Evolutionary conservation across 179 eudicot genomes (phyloP).

Genomic region (Vitellaria paradoxa): DNA sequence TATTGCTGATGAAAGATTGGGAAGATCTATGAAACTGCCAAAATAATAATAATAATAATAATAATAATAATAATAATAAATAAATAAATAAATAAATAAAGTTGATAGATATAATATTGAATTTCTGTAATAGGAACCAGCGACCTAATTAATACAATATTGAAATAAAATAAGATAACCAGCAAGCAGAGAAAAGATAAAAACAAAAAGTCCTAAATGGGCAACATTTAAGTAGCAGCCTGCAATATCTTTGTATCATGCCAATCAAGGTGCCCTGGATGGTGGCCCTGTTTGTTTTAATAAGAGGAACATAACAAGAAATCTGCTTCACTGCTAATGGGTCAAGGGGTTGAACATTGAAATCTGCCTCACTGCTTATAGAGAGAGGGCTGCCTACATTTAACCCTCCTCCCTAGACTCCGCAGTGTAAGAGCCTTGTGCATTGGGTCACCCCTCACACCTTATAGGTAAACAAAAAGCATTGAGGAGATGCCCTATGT

Average conservation of each 20-base stretch:
- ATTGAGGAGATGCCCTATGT: too few relatives aligned
- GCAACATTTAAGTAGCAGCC: neutral
- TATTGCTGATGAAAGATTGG: constrained; percentile 89
- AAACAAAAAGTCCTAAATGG: neutral
- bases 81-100: neutral
- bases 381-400: too few relatives aligned
- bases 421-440: too few relatives aligned
- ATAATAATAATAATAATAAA: neutral
- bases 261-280: neutral
- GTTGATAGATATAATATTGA: neutral
- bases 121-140: neutral
- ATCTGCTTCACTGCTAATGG: too few relatives aligned
- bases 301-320: neutral
- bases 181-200: too few relatives aligned
- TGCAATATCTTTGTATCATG: neutral
- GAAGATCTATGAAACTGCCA: constrained; percentile 91
- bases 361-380: too few relatives aligned
- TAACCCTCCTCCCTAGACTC: too few relatives aligned
- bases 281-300: neutral
- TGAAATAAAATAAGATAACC: neutral
- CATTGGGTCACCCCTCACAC: too few relatives aligned
- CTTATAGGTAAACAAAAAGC: too few relatives aligned
- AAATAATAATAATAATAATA: constrained; percentile 6
- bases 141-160: too few relatives aligned
- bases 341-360: too few relatives aligned